These are phyloP conservation scores for Sporothrix dimorphospora DNA, from an alignment of 2,329 filamentous ascomycete species.

Conservation along the genomic window DNA sequence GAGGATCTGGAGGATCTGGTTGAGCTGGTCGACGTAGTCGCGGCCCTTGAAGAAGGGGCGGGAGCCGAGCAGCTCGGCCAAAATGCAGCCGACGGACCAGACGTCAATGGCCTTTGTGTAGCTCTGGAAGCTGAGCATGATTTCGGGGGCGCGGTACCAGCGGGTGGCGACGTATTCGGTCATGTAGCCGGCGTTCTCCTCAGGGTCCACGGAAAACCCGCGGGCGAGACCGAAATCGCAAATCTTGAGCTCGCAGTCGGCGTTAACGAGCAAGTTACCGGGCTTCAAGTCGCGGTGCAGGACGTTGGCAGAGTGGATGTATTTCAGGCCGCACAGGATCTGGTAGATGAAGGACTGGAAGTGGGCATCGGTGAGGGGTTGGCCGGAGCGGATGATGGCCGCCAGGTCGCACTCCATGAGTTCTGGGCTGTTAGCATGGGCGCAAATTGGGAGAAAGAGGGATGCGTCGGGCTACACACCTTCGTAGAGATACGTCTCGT, in stretches of 20 bases:
- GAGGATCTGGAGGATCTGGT: constrained; percentile 97
- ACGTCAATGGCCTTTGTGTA: constrained; percentile 99
- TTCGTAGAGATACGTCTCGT: constrained; percentile 98
- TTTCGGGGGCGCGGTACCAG: constrained; percentile 94
- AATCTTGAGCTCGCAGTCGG: constrained; percentile 99
- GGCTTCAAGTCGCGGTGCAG: constrained; percentile 96
- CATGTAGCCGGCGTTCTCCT: constrained; percentile 99
- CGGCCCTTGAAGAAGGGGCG: constrained; percentile 99
- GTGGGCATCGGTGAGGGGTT: constrained; percentile 95
- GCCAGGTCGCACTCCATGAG: constrained; percentile 99
- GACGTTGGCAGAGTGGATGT: constrained; percentile 98
- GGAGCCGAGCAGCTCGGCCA: constrained; percentile 92
- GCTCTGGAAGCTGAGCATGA: constrained; percentile 99
- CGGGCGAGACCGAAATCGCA: constrained; percentile 96
- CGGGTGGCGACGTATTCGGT: constrained; percentile 98
- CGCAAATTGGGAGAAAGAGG: not conserved
- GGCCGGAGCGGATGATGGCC: constrained; percentile 95
- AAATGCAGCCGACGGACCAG: constrained; percentile 97
- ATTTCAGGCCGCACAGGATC: constrained; percentile 97
- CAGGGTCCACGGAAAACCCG: constrained; percentile 94
- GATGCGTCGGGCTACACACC: constrained; percentile 58
- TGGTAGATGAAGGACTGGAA: constrained; percentile 99
- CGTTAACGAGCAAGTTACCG: constrained; percentile 95
- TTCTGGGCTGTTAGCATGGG: constrained; percentile 58
- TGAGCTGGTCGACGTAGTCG: constrained; percentile 98